A percentile compares a stretch with the other conserved stretches of the same genome.
Conservation (phyloP, 2,329 filamentous ascomycete species). For the Colletotrichum shisoi region DNA sequence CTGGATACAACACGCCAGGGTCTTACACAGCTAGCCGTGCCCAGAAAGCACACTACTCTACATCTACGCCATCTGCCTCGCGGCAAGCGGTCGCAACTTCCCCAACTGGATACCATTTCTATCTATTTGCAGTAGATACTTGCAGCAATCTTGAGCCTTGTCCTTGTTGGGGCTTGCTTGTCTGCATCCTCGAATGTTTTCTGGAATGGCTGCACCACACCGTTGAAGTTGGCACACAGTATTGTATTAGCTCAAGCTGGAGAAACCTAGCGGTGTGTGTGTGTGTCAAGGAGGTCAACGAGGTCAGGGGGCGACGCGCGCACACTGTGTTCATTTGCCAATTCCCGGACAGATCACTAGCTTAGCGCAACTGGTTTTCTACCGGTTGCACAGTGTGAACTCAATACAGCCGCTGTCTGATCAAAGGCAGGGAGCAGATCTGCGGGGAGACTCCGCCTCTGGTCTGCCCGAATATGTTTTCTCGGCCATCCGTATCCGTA, state of each 20-base stretch:
- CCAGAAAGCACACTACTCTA: neutral
- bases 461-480: conserved; percentile 10
- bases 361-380: neutral
- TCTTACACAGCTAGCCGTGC: conserved; percentile 11
- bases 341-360: conserved; percentile 20
- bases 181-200: conserved; percentile 1
- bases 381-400: conserved; percentile 20
- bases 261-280: too few relatives aligned
- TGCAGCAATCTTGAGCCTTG: conserved; percentile 7
- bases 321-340: conserved; percentile 6
- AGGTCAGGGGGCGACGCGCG: too few relatives aligned
- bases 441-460: conserved; percentile 34
- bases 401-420: conserved; percentile 16
- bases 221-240: conserved; percentile 19
- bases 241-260: conserved; percentile 12
- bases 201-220: neutral
- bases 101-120: conserved; percentile 1
- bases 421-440: conserved; percentile 26
- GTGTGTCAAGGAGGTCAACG: too few relatives aligned
- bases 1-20: neutral
- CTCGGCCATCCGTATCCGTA: too few relatives aligned
- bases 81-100: conserved; percentile 3
- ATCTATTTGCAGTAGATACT: too few relatives aligned
- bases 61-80: neutral
- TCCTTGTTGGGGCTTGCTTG: conserved; percentile 9